Evolutionary conservation across 768 basidiomycete genomes (phyloP).

Genomic region (Phanerochaete carnosa): DNA sequence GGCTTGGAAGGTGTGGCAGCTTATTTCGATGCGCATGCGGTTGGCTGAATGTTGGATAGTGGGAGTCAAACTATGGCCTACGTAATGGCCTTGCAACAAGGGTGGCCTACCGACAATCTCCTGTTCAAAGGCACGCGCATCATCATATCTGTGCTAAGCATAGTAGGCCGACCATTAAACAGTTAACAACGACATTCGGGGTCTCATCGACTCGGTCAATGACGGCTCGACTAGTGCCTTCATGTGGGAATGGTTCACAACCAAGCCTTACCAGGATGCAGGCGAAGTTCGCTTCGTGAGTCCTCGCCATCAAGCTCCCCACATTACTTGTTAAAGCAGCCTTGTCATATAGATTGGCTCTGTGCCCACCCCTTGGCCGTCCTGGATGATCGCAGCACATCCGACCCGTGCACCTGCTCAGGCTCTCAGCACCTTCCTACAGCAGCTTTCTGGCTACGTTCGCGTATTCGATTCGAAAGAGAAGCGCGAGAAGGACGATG

Average conservation of each 20-base stretch:
- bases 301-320: background rate
- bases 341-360: constrained; percentile 60
- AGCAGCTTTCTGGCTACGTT: constrained; percentile 61
- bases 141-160: background rate
- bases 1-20: constrained; percentile 67
- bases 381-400: constrained; percentile 92
- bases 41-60: constrained; percentile 24
- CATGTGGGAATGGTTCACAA: constrained; percentile 96
- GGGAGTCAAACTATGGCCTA: constrained; percentile 95
- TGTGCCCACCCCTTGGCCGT: constrained; percentile 93
- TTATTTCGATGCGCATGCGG: background rate
- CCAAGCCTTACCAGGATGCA: constrained; percentile 74
- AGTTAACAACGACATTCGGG: constrained; percentile 83
- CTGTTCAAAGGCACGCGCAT: constrained; percentile 62
- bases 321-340: background rate
- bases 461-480: constrained; percentile 59
- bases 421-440: constrained; percentile 57
- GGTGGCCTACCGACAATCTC: constrained; percentile 64
- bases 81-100: constrained; percentile 87
- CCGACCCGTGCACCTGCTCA: constrained; percentile 54
- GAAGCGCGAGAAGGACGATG: constrained; percentile 52
- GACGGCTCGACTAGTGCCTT: constrained; percentile 85
- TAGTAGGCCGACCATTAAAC: background rate
- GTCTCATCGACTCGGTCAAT: constrained; percentile 84
- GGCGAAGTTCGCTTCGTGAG: constrained; percentile 83